Base-by-base conservation (phyloP, 164 flowering plant genomes). In the Chimonanthus praecox region DNA sequence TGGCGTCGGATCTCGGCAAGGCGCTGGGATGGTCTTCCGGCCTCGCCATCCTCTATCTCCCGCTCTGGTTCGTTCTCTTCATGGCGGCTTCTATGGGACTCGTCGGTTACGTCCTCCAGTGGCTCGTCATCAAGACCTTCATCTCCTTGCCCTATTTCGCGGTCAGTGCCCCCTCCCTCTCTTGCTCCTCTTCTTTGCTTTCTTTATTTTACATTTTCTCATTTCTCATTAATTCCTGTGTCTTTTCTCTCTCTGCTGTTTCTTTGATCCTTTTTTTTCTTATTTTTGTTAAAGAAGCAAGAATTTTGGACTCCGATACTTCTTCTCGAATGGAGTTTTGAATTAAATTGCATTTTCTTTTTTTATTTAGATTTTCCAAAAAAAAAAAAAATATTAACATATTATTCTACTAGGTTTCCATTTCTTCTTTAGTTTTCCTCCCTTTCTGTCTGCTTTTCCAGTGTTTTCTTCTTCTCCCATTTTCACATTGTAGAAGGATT, bases 1-100 rank as follows among this genome's bases (percentile, higher is more conserved):
- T 85, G 21, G 99, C 99, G 2, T 92, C 98, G 6, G 99, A 95
- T 68, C 80, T 95, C 11, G 99, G 97, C 1, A 95, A 95, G 80
- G 87, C 86, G 0, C 79, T 95, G 16, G 99, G 97, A 0, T 95
- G 99, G 99, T 95, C 94, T 0, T 92, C 97, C 0, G 99, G 99
- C 5, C 71, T 92, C n/a, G 95, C 97, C 10, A 54, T 95, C 33
- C 74, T 87, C 83, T 81, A 84, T 72, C 62, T 93, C 1, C 98
- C 97, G 2, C 64, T 93, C 67, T 83, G 83, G 85, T 69, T 71
- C 9, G 98, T 90, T 4, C 79, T 93, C 71, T 88, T 90, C 80
- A 80, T 89, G 54, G 87, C 97, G n/a, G 98, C 94, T 16, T 79
- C 79, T 18, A 84, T 88, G 88, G 98, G 98, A 0, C 54, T 90